These are phyloP conservation scores for Penicillium sumatraense DNA, from an alignment of 2,329 filamentous ascomycete genomes.

Conservation along the genomic window DNA sequence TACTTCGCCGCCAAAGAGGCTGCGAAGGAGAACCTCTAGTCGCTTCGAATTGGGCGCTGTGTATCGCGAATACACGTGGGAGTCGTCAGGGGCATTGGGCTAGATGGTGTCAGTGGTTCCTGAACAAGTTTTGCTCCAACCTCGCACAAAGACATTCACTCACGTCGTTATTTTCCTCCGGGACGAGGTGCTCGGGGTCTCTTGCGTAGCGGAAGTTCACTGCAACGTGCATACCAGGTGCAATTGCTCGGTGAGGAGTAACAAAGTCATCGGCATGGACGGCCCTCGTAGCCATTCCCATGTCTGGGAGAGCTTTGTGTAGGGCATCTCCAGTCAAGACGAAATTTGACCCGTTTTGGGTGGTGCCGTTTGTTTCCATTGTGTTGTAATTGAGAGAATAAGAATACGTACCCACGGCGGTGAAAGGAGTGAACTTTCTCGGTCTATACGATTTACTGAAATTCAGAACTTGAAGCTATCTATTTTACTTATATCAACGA, in stretches of 20 bases:
- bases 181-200: conserved; percentile 12
- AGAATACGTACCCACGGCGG: too few relatives aligned
- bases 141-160: background rate
- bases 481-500: background rate
- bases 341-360: conserved; percentile 7
- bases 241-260: conserved; percentile 17
- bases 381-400: background rate
- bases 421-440: too few relatives aligned
- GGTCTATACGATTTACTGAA: too few relatives aligned
- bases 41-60: conserved; percentile 16
- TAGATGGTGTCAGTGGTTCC: background rate
- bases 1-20: conserved; percentile 14
- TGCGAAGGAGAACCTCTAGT: conserved; percentile 9
- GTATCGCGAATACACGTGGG: conserved; percentile 16
- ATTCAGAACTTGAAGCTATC: too few relatives aligned
- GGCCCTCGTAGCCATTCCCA: conserved; percentile 14
- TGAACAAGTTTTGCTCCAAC: too few relatives aligned
- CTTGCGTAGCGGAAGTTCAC: conserved; percentile 18
- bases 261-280: conserved; percentile 19
- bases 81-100: conserved; percentile 14
- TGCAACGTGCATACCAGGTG: conserved; percentile 18
- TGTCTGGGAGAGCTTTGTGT: conserved; percentile 5
- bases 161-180: conserved; percentile 16
- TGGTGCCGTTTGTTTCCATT: conserved; percentile 3
- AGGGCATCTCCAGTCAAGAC: conserved; percentile 2